Conservation (phyloP, 306 rosid genomes). For the Cicer pinnatifidum region DNA sequence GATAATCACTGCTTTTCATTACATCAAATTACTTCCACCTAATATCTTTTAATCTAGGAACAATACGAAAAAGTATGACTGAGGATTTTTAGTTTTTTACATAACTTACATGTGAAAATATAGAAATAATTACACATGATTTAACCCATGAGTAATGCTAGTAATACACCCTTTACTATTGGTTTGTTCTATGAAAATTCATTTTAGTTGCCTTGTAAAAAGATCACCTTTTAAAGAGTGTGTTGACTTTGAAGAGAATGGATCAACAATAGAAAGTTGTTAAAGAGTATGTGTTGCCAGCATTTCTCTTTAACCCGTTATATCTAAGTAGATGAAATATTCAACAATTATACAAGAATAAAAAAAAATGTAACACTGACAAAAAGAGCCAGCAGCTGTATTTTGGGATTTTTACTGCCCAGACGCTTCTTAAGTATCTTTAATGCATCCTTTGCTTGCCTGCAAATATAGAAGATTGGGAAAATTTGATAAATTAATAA, state of each 20-base stretch:
- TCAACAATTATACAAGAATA: slow-evolving; percentile 35
- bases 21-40: slow-evolving; percentile 28
- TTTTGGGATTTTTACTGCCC: slow-evolving; percentile 75
- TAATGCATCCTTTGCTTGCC: slow-evolving; percentile 97
- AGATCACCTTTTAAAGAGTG: not conserved
- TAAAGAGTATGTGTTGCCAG: not conserved
- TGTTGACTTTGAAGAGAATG: not conserved
- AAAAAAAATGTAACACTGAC: slow-evolving; percentile 61
- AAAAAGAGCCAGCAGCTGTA: slow-evolving; percentile 89
- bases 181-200: not conserved
- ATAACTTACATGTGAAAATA: not conserved
- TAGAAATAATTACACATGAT: slow-evolving; percentile 5
- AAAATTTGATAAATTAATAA: slow-evolving; percentile 29
- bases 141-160: slow-evolving; percentile 10
- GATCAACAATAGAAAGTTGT: not conserved
- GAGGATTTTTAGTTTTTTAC: slow-evolving; percentile 6
- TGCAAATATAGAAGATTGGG: slow-evolving; percentile 52
- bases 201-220: not conserved
- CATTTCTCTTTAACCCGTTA: slow-evolving; percentile 13
- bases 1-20: slow-evolving; percentile 33
- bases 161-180: not conserved
- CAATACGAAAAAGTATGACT: slow-evolving; percentile 19
- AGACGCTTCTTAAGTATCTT: slow-evolving; percentile 90
- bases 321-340: slow-evolving; percentile 30
- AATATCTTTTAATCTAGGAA: slow-evolving; percentile 28